Conservation (phyloP, 768 basidiomycete genomes). For the Podaxis pistillaris region DNA sequence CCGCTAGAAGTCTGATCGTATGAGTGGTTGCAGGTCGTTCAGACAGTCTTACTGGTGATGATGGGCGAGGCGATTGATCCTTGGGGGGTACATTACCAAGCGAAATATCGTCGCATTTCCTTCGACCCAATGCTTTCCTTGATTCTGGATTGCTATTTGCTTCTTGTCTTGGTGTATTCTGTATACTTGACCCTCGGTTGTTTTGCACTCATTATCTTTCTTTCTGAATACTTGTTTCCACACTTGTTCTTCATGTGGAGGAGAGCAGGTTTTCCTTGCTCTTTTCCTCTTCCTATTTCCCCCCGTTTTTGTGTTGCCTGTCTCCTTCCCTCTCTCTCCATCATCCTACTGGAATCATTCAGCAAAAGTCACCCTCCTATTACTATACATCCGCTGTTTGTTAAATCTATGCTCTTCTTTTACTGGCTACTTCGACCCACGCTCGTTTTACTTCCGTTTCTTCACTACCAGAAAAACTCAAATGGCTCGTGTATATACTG, state of each 20-base stretch:
- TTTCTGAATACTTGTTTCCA: slow-evolving; percentile 33
- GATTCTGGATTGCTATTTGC: slow-evolving; percentile 10
- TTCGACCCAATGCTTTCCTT: slow-evolving; percentile 13
- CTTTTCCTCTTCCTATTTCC: slow-evolving; percentile 4
- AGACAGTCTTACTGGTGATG: slow-evolving; percentile 44
- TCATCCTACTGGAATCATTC: slow-evolving; percentile 29
- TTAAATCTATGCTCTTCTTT: slow-evolving; percentile 32
- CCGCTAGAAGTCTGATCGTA: slow-evolving; percentile 73
- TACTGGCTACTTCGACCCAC: slow-evolving; percentile 9
- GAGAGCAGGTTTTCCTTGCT: slow-evolving; percentile 23
- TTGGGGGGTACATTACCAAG: slow-evolving; percentile 7
- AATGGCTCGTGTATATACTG: slow-evolving; percentile 12
- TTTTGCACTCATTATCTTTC: slow-evolving; percentile 21
- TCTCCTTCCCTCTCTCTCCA: not conserved
- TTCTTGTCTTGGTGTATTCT: slow-evolving; percentile 16
- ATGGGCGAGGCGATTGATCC: slow-evolving; percentile 38
- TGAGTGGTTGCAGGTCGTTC: slow-evolving; percentile 36
- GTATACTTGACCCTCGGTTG: slow-evolving; percentile 18
- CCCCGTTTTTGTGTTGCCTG: not conserved
- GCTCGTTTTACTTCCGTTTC: slow-evolving; percentile 14
- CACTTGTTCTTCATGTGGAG: slow-evolving; percentile 26
- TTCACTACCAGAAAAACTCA: slow-evolving; percentile 2
- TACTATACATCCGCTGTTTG: slow-evolving; percentile 33
- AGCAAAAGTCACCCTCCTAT: slow-evolving; percentile 24
- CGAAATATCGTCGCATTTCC: not conserved